Conservation (phyloP, 2,329 filamentous ascomycete genomes). For the Lachnellula cervina region DNA sequence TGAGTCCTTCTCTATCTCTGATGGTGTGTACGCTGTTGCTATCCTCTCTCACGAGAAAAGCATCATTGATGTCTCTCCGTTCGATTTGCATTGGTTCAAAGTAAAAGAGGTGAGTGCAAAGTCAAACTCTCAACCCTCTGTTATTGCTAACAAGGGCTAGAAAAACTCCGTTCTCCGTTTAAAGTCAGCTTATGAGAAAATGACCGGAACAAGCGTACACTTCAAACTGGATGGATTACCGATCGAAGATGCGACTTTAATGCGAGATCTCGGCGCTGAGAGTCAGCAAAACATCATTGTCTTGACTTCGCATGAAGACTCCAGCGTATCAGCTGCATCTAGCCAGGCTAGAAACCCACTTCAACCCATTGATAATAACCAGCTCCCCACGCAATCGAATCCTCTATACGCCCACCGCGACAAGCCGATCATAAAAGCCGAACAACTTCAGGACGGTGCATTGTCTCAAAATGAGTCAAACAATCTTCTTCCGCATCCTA, state of each 20-base stretch:
- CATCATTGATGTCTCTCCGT: not conserved
- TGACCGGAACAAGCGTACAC: not conserved
- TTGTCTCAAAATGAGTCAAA: too few relatives aligned
- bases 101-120: conserved; percentile 5
- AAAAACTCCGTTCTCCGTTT: conserved; percentile 7
- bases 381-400: not conserved
- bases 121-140: not conserved
- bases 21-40: not conserved
- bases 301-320: conserved; percentile 8
- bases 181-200: conserved; percentile 10
- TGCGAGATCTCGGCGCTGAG: conserved; percentile 9
- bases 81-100: conserved; percentile 9
- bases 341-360: conserved; percentile 4
- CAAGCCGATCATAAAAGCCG: not conserved
- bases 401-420: not conserved
- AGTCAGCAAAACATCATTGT: conserved; percentile 6
- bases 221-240: not conserved
- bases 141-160: not conserved
- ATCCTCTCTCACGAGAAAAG: not conserved
- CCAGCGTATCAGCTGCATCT: not conserved
- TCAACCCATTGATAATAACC: conserved; percentile 6
- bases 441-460: too few relatives aligned
- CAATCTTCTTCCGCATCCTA: not conserved
- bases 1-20: not conserved
- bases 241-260: conserved; percentile 5